Evolutionary conservation across 306 rosid genomes (phyloP), one percentile per base, ranked within the genome.

Genomic region (Mucuna pruriens): DNA sequence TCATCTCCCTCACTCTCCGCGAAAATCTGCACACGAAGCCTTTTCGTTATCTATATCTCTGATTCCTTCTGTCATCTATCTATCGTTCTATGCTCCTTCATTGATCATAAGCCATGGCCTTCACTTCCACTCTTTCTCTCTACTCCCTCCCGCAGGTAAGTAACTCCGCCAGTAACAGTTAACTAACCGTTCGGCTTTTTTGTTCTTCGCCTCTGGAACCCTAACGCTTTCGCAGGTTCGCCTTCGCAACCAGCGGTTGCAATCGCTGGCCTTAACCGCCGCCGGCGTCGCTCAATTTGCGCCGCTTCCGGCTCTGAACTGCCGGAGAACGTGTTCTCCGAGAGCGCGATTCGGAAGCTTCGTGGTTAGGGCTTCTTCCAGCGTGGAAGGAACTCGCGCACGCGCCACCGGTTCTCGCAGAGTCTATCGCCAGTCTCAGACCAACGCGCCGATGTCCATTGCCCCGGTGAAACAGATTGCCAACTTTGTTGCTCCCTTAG

Each of bases 361-460:
- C 33, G 88, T 64, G 22, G 89, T 89, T 15, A 91, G 80, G 78
- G 94, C 91, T 25, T 64, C 86, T 70, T 85, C 89, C 20, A 74
- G 88, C 25, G 86, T 85, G 1, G 88, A 67, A 12, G 88, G 90
- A 23, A 77, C 84, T 70, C 74, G 91, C 2, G 74, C 90, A 65
- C 90, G 92, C 80, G 38, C 85, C 34, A 19, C 77, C 22, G 80
- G 85, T 46, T 71, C 88, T 70, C 90, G 97, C 40, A 89, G 96
- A 86, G 94, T 90, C 42, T 91, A 91, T 49, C 88, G 91, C 61
- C 85, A 92, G 86, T 86, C 97, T 78, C 98, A 90, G 87, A 73
- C 82, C 62, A 79, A 39, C 58, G 80, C 88, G 78, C 71, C 90
- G 26, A 78, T 86, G 25, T 71, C 91, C 2, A 77, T 70, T 86